Evolutionary conservation across 1,139 yeast species (phyloP), one percentile per base, ranked within the genome.

Genomic region (Suhomyces taliae): DNA sequence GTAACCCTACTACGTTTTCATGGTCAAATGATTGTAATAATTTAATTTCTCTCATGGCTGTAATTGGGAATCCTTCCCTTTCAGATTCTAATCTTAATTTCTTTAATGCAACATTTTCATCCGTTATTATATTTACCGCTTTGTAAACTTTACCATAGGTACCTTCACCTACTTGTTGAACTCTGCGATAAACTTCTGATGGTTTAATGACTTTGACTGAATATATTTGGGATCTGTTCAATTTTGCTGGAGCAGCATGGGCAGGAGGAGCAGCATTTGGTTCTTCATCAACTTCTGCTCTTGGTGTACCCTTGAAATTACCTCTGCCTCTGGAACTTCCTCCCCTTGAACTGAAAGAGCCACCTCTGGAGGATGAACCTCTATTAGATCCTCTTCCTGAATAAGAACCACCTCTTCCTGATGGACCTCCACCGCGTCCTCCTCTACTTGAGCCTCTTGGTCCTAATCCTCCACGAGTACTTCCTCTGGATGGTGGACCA

Each of bases 11-110:
- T 29, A 90, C 81, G 62, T 91, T 90, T 14, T 77, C 79, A 64
- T 93, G 97, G 52, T 87, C 81, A 59, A 91, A 83, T n/a, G 91
- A 81, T 65, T 93, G 98, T 39, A 93, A 72, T 24, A 93, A 70
- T 54, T 90, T 85, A 50, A 91, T 90, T 67, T 93, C 99, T 56
- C 99, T 77, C 60, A 91, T 83, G 0, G 98, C 96, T 0, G 99
- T 93, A 24, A 93, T 88, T 1, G 99, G 99, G 66, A 93, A 90
- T 0, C 98, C 98, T 61, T 93, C 99, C 43, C 90, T 75, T 64
- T 93, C 98, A 8, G 83, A 70, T 61, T 93, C 98, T 61, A 93
- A 75, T 50, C 98, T 70, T 41, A 93, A 73, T 56, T 85, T 79
- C 61, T 93, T 93, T 60, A 93, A 72, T 1, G 99, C 99, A 27